phyloP scores from a whole-genome alignment of 169 alveolate genomes.

The Plasmodium gonderi region DNA sequence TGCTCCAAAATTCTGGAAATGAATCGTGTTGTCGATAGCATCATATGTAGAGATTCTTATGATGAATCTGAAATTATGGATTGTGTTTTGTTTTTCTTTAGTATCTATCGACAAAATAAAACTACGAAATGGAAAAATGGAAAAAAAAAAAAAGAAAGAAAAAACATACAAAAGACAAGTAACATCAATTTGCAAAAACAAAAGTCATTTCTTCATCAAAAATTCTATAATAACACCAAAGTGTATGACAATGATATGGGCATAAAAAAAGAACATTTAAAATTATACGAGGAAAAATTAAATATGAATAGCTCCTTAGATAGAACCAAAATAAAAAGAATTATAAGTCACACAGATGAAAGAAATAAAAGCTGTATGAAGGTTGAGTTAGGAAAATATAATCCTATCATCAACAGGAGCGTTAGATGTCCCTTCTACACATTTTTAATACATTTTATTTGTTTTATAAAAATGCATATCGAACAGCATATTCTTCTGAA shows the following conservation, averaged over 20 bases:
- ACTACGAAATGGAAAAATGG: background rate
- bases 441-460: slow-evolving; percentile 42
- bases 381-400: background rate
- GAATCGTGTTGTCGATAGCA: slow-evolving; percentile 3
- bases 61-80: slow-evolving; percentile 9
- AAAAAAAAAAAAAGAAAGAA: background rate
- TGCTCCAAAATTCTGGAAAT: slow-evolving; percentile 59
- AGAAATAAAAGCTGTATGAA: background rate
- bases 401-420: background rate
- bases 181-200: background rate
- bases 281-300: background rate
- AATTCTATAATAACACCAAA: background rate
- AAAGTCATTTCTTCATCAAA: background rate
- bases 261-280: background rate
- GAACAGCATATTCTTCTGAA: slow-evolving; percentile 7
- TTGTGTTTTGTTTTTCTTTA: slow-evolving; percentile 32
- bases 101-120: background rate
- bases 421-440: slow-evolving; percentile 1
- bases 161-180: background rate
- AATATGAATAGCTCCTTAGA: background rate
- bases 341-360: background rate
- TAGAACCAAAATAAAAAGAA: background rate
- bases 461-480: slow-evolving; percentile 38
- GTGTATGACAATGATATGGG: background rate
- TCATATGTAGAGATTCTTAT: background rate